Evolutionary conservation across 768 basidiomycete species (phyloP).

Genomic region (Amanita pseudoporphyria): DNA sequence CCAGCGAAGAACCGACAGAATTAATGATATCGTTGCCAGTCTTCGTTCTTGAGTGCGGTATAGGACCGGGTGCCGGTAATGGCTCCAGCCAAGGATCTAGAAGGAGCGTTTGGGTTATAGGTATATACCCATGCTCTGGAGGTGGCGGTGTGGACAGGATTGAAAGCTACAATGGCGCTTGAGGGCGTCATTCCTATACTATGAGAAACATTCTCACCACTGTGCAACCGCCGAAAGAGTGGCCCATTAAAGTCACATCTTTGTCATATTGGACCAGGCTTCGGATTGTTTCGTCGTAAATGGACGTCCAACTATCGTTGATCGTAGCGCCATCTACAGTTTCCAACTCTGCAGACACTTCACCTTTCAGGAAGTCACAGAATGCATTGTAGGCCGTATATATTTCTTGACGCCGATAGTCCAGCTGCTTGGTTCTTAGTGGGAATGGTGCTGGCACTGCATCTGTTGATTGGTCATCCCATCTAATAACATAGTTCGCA

Average conservation of each 20-base stretch:
- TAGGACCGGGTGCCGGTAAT: conserved; percentile 47
- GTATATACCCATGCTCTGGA: conserved; percentile 31
- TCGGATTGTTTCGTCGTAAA: conserved; percentile 13
- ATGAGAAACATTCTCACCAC: conserved; percentile 21
- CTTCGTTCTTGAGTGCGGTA: conserved; percentile 16
- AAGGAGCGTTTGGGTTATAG: conserved; percentile 47
- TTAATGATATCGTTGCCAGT: neutral
- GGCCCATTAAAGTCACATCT: conserved; percentile 31
- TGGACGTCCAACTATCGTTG: conserved; percentile 32
- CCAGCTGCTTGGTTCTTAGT: conserved; percentile 62
- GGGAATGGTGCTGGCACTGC: conserved; percentile 24
- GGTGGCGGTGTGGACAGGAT: conserved; percentile 43
- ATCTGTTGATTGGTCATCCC: conserved; percentile 17
- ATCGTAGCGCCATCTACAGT: conserved; percentile 25
- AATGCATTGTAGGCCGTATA: conserved; percentile 56
- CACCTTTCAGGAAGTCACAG: conserved; percentile 34
- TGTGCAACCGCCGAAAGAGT: conserved; percentile 40
- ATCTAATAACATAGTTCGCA: conserved; percentile 14
- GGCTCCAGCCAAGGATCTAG: conserved; percentile 87
- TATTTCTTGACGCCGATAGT: conserved; percentile 60
- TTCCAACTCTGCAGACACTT: conserved; percentile 23
- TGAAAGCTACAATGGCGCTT: conserved; percentile 33
- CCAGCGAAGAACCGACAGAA: conserved; percentile 3
- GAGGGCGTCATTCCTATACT: neutral
- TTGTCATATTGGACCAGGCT: conserved; percentile 22